A percentile compares a stretch with the other conserved stretches of the same genome.
phyloP scores from a whole-genome alignment of 257 asterid species.

The Lycium barbarum region DNA sequence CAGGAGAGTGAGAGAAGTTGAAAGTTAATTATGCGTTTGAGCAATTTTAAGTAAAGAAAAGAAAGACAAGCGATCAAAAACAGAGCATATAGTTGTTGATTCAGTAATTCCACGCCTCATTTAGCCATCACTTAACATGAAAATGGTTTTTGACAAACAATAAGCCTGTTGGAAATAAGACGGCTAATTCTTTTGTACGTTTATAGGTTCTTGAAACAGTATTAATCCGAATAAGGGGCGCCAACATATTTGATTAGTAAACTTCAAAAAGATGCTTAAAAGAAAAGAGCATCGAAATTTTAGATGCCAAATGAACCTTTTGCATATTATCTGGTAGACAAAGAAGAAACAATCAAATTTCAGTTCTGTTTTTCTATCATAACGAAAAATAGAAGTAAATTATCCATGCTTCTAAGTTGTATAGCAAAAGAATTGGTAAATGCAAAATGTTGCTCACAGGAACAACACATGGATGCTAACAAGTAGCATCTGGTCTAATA shows the following conservation, averaged over 20 bases:
- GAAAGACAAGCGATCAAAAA: neutral
- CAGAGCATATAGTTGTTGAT: neutral
- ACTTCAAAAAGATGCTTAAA: neutral
- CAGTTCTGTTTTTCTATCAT: neutral
- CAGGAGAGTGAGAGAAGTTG: conserved; percentile 38
- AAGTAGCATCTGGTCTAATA: conserved; percentile 37
- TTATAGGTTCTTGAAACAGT: neutral
- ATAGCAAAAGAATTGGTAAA: conserved; percentile 41
- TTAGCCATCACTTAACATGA: neutral
- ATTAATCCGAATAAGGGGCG: neutral
- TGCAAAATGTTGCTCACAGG: conserved; percentile 33
- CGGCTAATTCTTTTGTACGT: neutral
- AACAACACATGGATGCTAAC: conserved; percentile 26
- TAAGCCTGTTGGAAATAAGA: neutral
- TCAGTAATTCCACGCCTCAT: neutral
- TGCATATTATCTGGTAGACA: neutral
- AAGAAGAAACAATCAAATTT: neutral
- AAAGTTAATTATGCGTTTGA: neutral
- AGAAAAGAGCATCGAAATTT: neutral
- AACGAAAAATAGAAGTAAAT: neutral
- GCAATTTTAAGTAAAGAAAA: neutral
- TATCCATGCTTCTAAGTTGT: conserved; percentile 28
- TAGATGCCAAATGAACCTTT: conserved; percentile 1
- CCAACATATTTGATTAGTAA: neutral
- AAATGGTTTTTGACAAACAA: neutral